Evolutionary conservation across 192 early-diverging fungal genomes (phyloP), one percentile per base, ranked within the genome.

Genomic region (Dissophora globulifera): DNA sequence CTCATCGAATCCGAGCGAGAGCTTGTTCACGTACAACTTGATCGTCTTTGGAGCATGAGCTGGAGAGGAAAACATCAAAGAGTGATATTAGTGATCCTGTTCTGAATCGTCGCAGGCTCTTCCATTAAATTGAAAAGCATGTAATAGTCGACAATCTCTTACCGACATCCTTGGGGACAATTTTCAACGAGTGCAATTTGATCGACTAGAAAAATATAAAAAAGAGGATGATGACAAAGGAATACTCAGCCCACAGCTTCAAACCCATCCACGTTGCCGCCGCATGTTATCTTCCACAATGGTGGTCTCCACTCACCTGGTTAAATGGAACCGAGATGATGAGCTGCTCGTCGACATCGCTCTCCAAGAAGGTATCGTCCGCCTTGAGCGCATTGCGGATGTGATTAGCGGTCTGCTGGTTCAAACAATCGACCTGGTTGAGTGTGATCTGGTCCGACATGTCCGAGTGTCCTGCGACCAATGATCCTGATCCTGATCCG

Each of bases 301-400:
- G n/a, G n/a, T n/a, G n/a, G n/a, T n/a, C 15, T 38, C 46, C 23
- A 26, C 17, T 38, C 55, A 72, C 69, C 84, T 96, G 94, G 76
- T 93, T 95, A 71, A 98, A 98, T 22, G 91, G 87, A 50, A 98
- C 79, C 26, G 86, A 85, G 32, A 97, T 85, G 38, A 98, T 90
- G 43, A 98, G 79, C 65, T 98, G 96, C 84, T 97, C 96, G 76
- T 98, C 96, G 1, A 94, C 93, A 82, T 98, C 96, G 79, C 90
- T 92, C 74, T 98, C 93, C 48, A 98, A 71, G 47, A 81, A 89
- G 2, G 85, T 78, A 12, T 86, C 88, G 53, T 88, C 89, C 32
- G 86, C 84, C 16, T 87, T 86, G 67, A 97, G 93, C 17, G 93
- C 84, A 61, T 92, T 95, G 8, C 83, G 79, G 56, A 96, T 83